Evolutionary conservation across 2,329 filamentous ascomycete genomes (phyloP).

Genomic region (Parastagonospora nodorum): DNA sequence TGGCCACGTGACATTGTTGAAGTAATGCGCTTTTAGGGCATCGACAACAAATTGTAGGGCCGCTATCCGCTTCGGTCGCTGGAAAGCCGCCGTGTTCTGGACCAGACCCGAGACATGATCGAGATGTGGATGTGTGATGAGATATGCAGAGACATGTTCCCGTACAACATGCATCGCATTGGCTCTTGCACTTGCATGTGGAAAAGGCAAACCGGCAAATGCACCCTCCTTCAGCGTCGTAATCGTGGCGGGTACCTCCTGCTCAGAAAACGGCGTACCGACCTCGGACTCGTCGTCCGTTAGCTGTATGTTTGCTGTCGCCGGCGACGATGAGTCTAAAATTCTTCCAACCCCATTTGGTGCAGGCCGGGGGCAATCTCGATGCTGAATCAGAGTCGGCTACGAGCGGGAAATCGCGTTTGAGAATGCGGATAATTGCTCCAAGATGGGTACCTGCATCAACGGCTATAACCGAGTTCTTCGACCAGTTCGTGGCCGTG

Average conservation of each 20-base stretch:
- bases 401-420: conserved; percentile 58
- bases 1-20: conserved; percentile 98
- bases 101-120: conserved; percentile 92
- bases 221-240: conserved; percentile 67
- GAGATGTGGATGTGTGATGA: conserved; percentile 96
- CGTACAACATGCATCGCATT: conserved; percentile 83
- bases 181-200: conserved; percentile 67
- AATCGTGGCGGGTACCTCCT: conserved; percentile 49
- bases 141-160: conserved; percentile 80
- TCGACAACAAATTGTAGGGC: conserved; percentile 87
- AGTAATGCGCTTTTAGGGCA: conserved; percentile 91
- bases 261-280: conserved; percentile 33
- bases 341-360: conserved; percentile 16
- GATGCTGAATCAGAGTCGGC: conserved; percentile 23
- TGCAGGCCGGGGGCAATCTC: conserved; percentile 8
- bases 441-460: conserved; percentile 91
- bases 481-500: conserved; percentile 75
- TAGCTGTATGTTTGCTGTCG: conserved; percentile 19
- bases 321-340: conserved; percentile 32
- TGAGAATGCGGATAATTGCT: conserved; percentile 79
- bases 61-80: conserved; percentile 81
- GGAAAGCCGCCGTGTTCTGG: conserved; percentile 87
- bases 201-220: conserved; percentile 78
- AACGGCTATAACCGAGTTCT: conserved; percentile 84
- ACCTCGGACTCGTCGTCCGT: conserved; percentile 38